phyloP scores from a whole-genome alignment of 371 early-diverging fungal genomes.

The Saksenaea vasiformis region DNA sequence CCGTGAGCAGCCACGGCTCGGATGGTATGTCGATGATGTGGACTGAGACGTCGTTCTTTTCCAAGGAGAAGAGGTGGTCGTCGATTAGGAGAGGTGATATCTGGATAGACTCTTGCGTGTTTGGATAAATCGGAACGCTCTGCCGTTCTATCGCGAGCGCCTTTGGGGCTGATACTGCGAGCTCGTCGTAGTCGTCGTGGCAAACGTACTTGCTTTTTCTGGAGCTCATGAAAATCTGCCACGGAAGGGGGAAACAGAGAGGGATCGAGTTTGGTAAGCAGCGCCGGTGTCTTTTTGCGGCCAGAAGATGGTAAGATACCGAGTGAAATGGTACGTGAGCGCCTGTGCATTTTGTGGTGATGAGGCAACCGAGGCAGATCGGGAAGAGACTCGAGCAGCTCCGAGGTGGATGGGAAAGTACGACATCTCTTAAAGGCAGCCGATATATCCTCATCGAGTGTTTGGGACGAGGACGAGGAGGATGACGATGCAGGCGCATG shows the following conservation, averaged over 20 bases:
- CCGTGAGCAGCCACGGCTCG: slow-evolving; percentile 25
- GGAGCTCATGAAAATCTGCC: background rate
- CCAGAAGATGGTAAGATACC: background rate
- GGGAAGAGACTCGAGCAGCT: background rate
- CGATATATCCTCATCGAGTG: background rate
- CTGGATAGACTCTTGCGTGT: slow-evolving; percentile 21
- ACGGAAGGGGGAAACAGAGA: background rate
- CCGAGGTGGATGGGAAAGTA: background rate
- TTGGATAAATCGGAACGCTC: background rate
- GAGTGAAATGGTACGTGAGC: background rate
- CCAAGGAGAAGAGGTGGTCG: slow-evolving; percentile 19
- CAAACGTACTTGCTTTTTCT: background rate
- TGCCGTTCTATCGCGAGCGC: background rate
- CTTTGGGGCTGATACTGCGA: background rate
- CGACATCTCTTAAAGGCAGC: background rate
- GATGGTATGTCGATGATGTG: slow-evolving; percentile 19
- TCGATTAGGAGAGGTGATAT: slow-evolving; percentile 24
- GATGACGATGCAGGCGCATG: background rate
- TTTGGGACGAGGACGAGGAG: background rate
- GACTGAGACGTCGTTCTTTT: slow-evolving; percentile 7
- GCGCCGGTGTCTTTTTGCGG: background rate
- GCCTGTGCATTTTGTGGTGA: background rate
- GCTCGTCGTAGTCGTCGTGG: background rate
- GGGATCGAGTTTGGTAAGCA: background rate
- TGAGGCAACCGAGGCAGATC: background rate